Percentiles rank a stretch among this genome's conserved stretches.
phyloP scores from a whole-genome alignment of 352 stramenopile species.

The Globisporangium recalcitrans region DNA sequence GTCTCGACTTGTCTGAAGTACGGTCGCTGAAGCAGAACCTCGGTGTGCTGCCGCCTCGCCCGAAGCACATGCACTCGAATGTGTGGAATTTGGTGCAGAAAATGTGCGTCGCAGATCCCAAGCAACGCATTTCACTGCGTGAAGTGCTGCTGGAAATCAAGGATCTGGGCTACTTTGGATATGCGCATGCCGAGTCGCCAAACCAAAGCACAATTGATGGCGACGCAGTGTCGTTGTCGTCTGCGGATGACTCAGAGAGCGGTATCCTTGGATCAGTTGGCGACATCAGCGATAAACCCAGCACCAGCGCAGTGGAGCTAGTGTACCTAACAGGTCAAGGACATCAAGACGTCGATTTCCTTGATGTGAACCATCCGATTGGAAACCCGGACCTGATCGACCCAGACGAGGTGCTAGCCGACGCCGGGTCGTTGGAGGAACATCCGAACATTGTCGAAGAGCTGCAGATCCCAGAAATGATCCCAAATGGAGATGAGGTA shows the following conservation, averaged over 20 bases:
- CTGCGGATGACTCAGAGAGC: neutral
- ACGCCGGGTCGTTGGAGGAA: neutral
- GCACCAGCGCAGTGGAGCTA: neutral
- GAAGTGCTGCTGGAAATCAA: slow-evolving; percentile 47
- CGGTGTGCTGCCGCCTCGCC: slow-evolving; percentile 44
- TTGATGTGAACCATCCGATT: neutral
- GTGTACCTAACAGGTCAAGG: slow-evolving; percentile 5
- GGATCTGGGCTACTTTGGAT: slow-evolving; percentile 35
- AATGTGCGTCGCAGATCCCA: slow-evolving; percentile 54
- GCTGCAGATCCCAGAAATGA: neutral
- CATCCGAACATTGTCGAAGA: neutral
- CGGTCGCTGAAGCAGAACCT: slow-evolving; percentile 49
- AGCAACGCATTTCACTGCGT: slow-evolving; percentile 37
- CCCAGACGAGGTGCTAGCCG: neutral
- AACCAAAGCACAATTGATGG: slow-evolving; percentile 16
- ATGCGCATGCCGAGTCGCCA: slow-evolving; percentile 13
- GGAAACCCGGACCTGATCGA: neutral
- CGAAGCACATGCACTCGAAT: slow-evolving; percentile 30
- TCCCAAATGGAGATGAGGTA: neutral
- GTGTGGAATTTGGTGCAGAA: slow-evolving; percentile 57
- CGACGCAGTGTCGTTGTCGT: neutral
- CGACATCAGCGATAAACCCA: neutral
- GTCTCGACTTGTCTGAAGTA: slow-evolving; percentile 39
- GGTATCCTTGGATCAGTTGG: neutral
- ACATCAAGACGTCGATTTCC: slow-evolving; percentile 12